Base-by-base conservation (phyloP, 768 basidiomycete genomes). In the Boletus rubescentipes region DNA sequence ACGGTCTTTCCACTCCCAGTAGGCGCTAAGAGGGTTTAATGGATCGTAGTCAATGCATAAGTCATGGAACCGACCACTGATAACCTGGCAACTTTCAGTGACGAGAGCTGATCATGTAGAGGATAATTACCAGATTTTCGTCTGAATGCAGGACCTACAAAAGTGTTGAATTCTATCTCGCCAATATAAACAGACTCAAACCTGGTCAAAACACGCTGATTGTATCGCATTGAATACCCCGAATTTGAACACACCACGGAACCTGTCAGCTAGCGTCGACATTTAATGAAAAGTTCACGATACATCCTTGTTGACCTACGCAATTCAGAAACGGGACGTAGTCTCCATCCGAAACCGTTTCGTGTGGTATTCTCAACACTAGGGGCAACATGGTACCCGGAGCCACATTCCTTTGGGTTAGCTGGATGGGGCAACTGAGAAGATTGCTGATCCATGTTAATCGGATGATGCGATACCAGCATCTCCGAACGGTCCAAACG, bases 1-100 rank as follows among this genome's bases (percentile, higher is more conserved):
- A 89, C 92, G 0, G 97, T 99, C 72, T 98, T 98, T 29, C 97
- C 97, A 46, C 92, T 91, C 29, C 95, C 93, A 14, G 97, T 98
- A 0, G 97, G 97, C 3, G 96, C 95, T 93, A 65, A 11, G 46
- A 45, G 23, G 40, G 40, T 54, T 43, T 46, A 45, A 64, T 36
- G 21, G 15, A 57, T 29, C 16, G 8, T 35, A 16, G 31, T 39
- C 20, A 57, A 38, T 20, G 39, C 42, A 34, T 48, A 53, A 58
- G 37, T 46, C 18, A 37, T 15, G 18, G 46, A 41, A 60, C 63
- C 30, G 69, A 89, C 85, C 88, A 62, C 87, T 89, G 42, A 91
- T 79, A 49, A 91, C 84, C 90, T 92, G 45, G 5, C 21, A 34
- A 37, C 9, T 21, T 59, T 65, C 36, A 65, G 59, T 35, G 29